Conservation (phyloP, 2,329 filamentous ascomycete genomes). For the Escovopsis sp. region DNA sequence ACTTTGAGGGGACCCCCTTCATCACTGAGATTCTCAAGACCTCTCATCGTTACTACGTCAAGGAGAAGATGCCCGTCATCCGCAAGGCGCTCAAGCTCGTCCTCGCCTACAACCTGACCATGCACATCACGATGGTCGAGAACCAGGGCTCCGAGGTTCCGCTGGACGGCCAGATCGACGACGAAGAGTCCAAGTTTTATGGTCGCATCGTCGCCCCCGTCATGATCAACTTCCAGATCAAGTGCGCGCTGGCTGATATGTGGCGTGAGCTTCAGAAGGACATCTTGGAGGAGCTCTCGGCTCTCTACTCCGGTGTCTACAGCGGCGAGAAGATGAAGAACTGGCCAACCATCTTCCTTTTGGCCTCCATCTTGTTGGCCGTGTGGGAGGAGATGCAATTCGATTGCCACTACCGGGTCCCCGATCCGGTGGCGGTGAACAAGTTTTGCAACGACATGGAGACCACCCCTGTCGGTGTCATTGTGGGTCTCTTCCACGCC, state of each 20-base stretch:
- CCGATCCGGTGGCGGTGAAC: slow-evolving; percentile 67
- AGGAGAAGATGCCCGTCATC: slow-evolving; percentile 77
- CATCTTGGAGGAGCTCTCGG: slow-evolving; percentile 82
- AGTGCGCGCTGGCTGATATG: slow-evolving; percentile 92
- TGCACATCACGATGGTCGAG: slow-evolving; percentile 90
- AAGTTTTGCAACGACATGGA: slow-evolving; percentile 98
- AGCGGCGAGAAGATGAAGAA: slow-evolving; percentile 95
- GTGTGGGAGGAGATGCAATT: slow-evolving; percentile 99
- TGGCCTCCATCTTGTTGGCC: slow-evolving; percentile 79
- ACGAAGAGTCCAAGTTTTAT: slow-evolving; percentile 72
- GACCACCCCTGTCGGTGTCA: slow-evolving; percentile 85
- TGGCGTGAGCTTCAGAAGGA: slow-evolving; percentile 97
- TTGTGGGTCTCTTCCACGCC: slow-evolving; percentile 91
- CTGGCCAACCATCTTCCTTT: slow-evolving; percentile 97
- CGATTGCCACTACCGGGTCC: slow-evolving; percentile 89
- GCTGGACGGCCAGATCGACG: slow-evolving; percentile 70
- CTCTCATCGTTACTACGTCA: slow-evolving; percentile 81
- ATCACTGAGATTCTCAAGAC: slow-evolving; percentile 94
- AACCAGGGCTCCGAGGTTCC: slow-evolving; percentile 68
- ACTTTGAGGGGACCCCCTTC: slow-evolving; percentile 91
- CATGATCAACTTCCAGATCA: slow-evolving; percentile 99
- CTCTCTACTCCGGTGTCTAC: slow-evolving; percentile 93
- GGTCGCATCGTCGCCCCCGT: slow-evolving; percentile 87
- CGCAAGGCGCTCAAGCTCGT: slow-evolving; percentile 92
- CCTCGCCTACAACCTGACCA: slow-evolving; percentile 86